Conservation (phyloP, 2,329 filamentous ascomycete genomes). For the Botrytis byssoidea region DNA sequence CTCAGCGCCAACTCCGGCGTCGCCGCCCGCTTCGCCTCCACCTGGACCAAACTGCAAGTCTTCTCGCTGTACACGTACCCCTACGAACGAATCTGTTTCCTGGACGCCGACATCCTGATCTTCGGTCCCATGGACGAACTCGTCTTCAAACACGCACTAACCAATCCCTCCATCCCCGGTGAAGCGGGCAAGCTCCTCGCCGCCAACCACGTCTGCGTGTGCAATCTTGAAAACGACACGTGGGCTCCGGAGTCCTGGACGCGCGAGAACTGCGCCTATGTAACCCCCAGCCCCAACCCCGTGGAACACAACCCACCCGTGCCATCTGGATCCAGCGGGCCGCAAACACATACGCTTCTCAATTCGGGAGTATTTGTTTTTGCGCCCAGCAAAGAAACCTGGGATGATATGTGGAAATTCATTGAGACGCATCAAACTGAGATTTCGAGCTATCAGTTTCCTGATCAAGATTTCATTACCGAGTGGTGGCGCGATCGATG, state of each 20-base stretch:
- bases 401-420: conserved; percentile 41
- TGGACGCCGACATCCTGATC: conserved; percentile 85
- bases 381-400: conserved; percentile 44
- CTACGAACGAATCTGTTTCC: conserved; percentile 72
- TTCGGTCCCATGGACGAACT: conserved; percentile 83
- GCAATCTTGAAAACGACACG: conserved; percentile 69
- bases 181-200: conserved; percentile 49
- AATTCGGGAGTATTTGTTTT: conserved; percentile 55
- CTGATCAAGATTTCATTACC: conserved; percentile 57
- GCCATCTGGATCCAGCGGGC: background rate
- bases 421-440: background rate
- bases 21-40: conserved; percentile 80
- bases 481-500: conserved; percentile 53
- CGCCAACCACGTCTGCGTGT: conserved; percentile 77
- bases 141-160: conserved; percentile 65
- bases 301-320: background rate
- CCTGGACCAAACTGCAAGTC: conserved; percentile 80
- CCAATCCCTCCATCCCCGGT: conserved; percentile 33
- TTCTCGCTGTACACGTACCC: conserved; percentile 59
- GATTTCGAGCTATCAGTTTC: conserved; percentile 47
- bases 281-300: too few relatives aligned
- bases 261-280: conserved; percentile 55
- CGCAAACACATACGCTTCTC: conserved; percentile 44
- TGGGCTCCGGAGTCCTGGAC: conserved; percentile 66
- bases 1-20: conserved; percentile 37